phyloP scores from a whole-genome alignment of 306 rosid species.

The Amphicarpaea edgeworthii region DNA sequence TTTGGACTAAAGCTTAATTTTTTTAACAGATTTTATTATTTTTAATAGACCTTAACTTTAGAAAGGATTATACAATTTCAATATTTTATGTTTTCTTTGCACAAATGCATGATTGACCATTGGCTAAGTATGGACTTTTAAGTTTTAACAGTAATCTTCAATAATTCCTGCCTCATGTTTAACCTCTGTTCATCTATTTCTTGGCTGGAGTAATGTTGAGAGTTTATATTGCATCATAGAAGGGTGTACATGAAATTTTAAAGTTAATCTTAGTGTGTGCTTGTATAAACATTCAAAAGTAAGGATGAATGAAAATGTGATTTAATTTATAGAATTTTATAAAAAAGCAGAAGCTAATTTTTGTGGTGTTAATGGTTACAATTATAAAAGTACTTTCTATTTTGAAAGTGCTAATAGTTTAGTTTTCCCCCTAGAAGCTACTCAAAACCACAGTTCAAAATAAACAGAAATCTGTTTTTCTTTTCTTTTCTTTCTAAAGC shows the following conservation, averaged over 20 bases:
- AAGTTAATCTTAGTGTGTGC: not conserved
- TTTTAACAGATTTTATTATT: not conserved
- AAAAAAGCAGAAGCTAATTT: not conserved
- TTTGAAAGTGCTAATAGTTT: not conserved
- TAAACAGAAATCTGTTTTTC: not conserved
- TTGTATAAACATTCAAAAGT: not conserved
- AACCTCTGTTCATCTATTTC: not conserved
- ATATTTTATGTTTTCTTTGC: not conserved
- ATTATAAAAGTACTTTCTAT: not conserved
- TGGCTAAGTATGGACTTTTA: not conserved
- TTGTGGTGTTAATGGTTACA: not conserved
- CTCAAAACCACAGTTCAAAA: not conserved
- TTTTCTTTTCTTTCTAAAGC: not conserved
- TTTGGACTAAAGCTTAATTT: constrained; percentile 11
- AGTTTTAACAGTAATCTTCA: not conserved
- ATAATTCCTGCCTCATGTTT: not conserved
- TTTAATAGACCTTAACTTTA: not conserved
- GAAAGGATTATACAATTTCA: not conserved
- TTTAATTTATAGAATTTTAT: not conserved
- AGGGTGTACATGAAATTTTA: constrained; percentile 4
- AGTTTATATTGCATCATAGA: not conserved
- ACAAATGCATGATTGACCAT: not conserved
- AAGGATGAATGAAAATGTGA: not conserved
- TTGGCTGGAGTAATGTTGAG: not conserved
- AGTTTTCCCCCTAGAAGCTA: not conserved